phyloP scores from a whole-genome alignment of 75 land plant genomes.

The Pinus albicaulis region DNA sequence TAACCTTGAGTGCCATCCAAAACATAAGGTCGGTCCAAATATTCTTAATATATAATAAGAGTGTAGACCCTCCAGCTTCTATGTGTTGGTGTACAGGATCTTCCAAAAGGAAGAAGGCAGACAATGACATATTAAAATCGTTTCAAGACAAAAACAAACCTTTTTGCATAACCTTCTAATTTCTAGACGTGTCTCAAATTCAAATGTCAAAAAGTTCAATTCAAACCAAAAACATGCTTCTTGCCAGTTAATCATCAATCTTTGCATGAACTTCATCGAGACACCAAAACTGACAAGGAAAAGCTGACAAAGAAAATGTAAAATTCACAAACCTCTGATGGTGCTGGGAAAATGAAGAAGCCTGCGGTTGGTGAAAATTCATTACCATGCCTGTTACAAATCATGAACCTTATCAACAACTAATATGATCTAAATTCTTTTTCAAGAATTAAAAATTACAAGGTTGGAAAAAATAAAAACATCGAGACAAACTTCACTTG shows the following conservation, averaged over 20 bases:
- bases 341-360: slow-evolving; percentile 51
- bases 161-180: no score
- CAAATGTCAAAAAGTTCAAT: background rate
- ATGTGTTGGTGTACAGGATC: no score
- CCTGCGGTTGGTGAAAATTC: slow-evolving; percentile 70
- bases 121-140: background rate
- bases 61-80: no score
- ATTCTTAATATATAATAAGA: no score
- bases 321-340: slow-evolving; percentile 50
- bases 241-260: background rate
- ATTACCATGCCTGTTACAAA: slow-evolving; percentile 51
- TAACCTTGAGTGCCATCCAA: no score
- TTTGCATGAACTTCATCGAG: background rate
- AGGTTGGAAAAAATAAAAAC: background rate
- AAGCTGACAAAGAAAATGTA: background rate
- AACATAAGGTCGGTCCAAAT: no score
- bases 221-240: background rate
- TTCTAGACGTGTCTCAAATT: background rate
- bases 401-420: background rate
- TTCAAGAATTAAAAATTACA: background rate
- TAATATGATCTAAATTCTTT: background rate
- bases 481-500: background rate
- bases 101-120: background rate
- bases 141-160: background rate
- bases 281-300: background rate